Conservation (phyloP, 805 yeast genomes). For the Cyberlindnera samutprakarnensis region DNA sequence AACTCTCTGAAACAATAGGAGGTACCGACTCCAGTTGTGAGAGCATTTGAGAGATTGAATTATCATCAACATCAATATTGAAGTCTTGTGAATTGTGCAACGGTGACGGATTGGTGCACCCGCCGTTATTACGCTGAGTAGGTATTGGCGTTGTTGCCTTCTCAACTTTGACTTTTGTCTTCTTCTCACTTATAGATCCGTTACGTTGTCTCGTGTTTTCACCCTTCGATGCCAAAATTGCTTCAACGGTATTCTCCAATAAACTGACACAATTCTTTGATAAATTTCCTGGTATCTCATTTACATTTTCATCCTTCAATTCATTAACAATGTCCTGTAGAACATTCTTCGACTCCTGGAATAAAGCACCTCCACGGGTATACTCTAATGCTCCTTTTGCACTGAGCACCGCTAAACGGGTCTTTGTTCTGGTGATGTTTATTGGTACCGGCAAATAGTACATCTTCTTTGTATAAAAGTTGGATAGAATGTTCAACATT, state of each 20-base stretch:
- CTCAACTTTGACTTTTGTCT: constrained; percentile 8
- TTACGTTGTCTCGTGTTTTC: not conserved
- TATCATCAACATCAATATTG: constrained; percentile 2
- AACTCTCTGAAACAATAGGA: constrained; percentile 16
- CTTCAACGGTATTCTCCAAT: constrained; percentile 51
- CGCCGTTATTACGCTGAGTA: not conserved
- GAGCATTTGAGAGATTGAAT: constrained; percentile 21
- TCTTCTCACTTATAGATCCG: constrained; percentile 6
- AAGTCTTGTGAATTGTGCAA: constrained; percentile 4
- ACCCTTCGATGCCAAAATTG: constrained; percentile 46
- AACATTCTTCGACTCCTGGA: constrained; percentile 58
- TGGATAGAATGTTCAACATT: constrained; percentile 44
- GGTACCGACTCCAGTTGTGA: constrained; percentile 20
- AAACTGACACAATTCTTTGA: constrained; percentile 48
- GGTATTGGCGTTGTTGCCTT: constrained; percentile 6
- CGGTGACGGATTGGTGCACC: constrained; percentile 10
- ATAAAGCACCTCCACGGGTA: constrained; percentile 74
- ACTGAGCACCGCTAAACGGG: constrained; percentile 54
- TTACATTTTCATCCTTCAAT: constrained; percentile 32
- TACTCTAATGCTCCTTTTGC: constrained; percentile 78
- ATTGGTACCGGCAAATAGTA: constrained; percentile 55
- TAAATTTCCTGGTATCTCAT: constrained; percentile 54
- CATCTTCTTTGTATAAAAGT: constrained; percentile 31
- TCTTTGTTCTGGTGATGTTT: constrained; percentile 53
- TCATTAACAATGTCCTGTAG: constrained; percentile 43